Evolutionary conservation across 371 early-diverging fungal genomes (phyloP).

Genomic region (Mortierella sp.): DNA sequence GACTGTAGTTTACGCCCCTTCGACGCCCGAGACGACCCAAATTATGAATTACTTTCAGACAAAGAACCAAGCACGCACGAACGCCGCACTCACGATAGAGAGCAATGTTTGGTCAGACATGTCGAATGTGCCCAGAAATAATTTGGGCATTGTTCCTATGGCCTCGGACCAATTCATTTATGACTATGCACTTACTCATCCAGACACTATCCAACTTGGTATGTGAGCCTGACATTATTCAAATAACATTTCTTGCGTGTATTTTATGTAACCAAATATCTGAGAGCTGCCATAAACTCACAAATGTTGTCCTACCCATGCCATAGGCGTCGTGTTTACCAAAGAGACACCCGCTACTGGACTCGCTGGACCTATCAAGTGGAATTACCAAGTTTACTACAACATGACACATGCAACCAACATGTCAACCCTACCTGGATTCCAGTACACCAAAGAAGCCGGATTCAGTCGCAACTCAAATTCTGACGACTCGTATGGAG

Average conservation of each 20-base stretch:
- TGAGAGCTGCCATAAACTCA: neutral
- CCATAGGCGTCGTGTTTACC: constrained; percentile 55
- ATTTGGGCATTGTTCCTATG: constrained; percentile 71
- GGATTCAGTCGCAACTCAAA: constrained; percentile 17
- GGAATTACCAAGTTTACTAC: constrained; percentile 78
- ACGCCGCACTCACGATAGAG: constrained; percentile 21
- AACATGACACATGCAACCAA: constrained; percentile 70
- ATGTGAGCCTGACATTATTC: constrained; percentile 3
- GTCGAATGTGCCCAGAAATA: constrained; percentile 47
- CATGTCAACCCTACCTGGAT: constrained; percentile 48
- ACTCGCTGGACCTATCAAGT: constrained; percentile 52
- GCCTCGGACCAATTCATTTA: constrained; percentile 69
- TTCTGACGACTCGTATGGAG: constrained; percentile 64
- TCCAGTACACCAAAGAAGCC: constrained; percentile 40
- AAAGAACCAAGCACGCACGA: constrained; percentile 43
- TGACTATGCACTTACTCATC: constrained; percentile 70
- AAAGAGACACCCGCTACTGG: constrained; percentile 26
- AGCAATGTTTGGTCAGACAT: constrained; percentile 45
- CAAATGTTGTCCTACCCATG: neutral
- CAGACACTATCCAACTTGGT: constrained; percentile 76
- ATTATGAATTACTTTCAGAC: constrained; percentile 61
- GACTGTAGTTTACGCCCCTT: constrained; percentile 72
- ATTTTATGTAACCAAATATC: neutral
- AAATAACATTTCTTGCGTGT: neutral
- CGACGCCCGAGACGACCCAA: constrained; percentile 46